Evolutionary conservation across 1,139 yeast species (phyloP), one percentile per base, ranked within the genome.

Genomic region (Arxiozyma slooffiae): DNA sequence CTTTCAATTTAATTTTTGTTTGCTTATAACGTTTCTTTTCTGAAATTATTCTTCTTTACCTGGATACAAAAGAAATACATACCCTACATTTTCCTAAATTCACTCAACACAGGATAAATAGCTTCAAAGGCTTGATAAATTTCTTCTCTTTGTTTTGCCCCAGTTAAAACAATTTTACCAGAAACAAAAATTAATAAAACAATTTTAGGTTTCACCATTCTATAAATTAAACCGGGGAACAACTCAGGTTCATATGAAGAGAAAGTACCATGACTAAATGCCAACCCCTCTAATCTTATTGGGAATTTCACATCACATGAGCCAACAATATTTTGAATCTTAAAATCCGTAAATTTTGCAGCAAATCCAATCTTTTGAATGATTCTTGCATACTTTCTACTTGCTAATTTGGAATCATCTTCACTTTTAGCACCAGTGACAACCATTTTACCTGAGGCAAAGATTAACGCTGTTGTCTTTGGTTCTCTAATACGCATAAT

Each of bases 401-500:
- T 89, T 1, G 98, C 98, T 60, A 92, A 76, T 69, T 94, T 94
- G 20, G 97, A 88, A 68, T 92, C 98, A 67, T 92, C 98, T 68
- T 92, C 98, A 41, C 96, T 85, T 69, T 92, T 92, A 34, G 98
- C 99, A 78, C 99, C 99, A 38, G 98, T 92, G 26, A 92, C 99
- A 60, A 92, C 99, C 99, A 92, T 92, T 69, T 92, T 92, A 64
- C 99, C 99, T 6, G 97, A 88, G 1, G 98, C 99, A 70, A 92
- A 94, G 60, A 92, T 94, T 64, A 92, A 77, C 0, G 98, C 98
- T 1, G 99, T 92, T 0, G 98, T 94, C 68, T 92, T 92, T 23
- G 99, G 99, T 68, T 92, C 98, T 71, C 99, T 81, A 61, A 92
- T 92, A 77, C 99, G 87, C 99, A 92, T 94, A 61, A 92, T 92